Evolutionary conservation across 1,284 basidiomycete species (phyloP), one percentile per base, ranked within the genome.

Genomic region (Cerrena zonata): DNA sequence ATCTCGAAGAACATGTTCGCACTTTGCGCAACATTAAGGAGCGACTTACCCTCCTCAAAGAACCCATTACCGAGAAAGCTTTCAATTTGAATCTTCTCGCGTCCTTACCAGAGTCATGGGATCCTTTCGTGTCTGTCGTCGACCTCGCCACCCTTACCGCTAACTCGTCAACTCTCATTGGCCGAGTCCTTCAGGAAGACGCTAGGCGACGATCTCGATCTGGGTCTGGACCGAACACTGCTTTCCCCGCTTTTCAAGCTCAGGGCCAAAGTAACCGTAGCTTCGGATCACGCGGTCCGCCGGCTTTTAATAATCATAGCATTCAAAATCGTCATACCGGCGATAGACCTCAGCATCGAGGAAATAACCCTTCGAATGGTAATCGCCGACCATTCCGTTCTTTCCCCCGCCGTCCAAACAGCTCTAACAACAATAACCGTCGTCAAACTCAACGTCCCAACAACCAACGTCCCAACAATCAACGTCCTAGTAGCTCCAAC

Each of bases 1-100:
- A 52, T 27, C 47, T 52, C 18, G 50, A 52, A 39, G 50, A 52
- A 36, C 45, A 52, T 21, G 36, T 52, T 18, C 25, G 50, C 4
- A 47, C 22, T 5, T 10, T 52, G 18, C 45, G 46, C 10, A 26
- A 37, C 10, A 36, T 22, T 25, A 22, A 41, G 13, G 37, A 52
- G 19, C 30, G 48, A 25, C 27, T 52, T 3, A 36, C 36, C 7
- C 18, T 19, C 3, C 45, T 52, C 26, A 40, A 40, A 3, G 22
- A 37, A 11, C 37, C 24, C 10, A 15, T 52, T 15, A 19, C 2
- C 26, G 46, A 52, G n/a, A 5, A 18, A 5, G 45, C 47, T 23
- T 48, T 52, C 24, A 37, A 21, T 10, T 23, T 47, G 12, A 51
- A 30, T 2, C 13, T 51, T 19, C 45, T 51, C 23, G 47, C 50